Percentiles rank a stretch among this genome's conserved stretches.
phyloP scores from a whole-genome alignment of 2,329 filamentous ascomycete genomes.

The Colletotrichum sp. region DNA sequence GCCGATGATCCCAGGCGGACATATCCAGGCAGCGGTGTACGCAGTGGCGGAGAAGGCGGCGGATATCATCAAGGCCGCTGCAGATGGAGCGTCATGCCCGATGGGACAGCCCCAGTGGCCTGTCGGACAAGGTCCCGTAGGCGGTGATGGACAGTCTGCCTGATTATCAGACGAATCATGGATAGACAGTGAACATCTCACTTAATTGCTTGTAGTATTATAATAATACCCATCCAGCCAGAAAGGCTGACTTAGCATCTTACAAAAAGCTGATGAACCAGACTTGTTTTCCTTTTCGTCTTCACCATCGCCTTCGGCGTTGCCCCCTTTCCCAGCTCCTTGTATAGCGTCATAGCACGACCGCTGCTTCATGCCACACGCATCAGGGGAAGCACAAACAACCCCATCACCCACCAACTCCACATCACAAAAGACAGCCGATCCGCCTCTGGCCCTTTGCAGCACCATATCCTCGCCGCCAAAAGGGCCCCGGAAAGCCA shows the following conservation, averaged over 20 bases:
- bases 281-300: neutral
- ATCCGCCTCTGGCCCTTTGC: neutral
- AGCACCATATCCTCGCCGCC: neutral
- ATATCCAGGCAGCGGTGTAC: constrained; percentile 59
- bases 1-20: constrained; percentile 49
- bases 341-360: fast-evolving
- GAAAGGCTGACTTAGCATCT: neutral
- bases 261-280: neutral
- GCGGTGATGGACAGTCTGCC: neutral
- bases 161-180: neutral
- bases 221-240: neutral
- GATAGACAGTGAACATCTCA: neutral
- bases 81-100: neutral
- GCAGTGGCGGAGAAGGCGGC: constrained; percentile 58
- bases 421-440: neutral
- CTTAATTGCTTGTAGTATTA: neutral
- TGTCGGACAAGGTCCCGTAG: neutral
- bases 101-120: neutral
- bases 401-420: neutral
- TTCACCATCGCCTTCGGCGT: neutral
- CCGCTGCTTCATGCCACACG: neutral
- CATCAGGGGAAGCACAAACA: neutral
- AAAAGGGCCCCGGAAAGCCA: neutral
- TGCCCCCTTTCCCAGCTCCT: fast-evolving
- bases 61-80: constrained; percentile 46